Base-by-base conservation (phyloP, 75 land plant species). In the Cunninghamia lanceolata region DNA sequence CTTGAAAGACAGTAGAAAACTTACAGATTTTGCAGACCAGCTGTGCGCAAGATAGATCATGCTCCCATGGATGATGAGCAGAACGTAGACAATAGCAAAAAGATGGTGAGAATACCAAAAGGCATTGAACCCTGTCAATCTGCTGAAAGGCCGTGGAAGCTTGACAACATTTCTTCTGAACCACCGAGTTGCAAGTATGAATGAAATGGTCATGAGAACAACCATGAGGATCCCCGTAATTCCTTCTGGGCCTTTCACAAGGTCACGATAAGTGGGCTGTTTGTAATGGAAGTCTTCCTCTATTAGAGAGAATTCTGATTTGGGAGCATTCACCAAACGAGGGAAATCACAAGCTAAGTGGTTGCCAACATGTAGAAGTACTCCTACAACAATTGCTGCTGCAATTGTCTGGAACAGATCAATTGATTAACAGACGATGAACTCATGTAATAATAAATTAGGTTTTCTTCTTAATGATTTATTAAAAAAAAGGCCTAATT, bases 41-140 rank as follows among this genome's bases (percentile, higher is more conserved):
- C 85, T 32, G 74, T 93, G 91, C 73, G 71, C 79, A 32, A 98
- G 86, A 91, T 86, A 93, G 86, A 98, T 81, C 92, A 89, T 92
- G 80, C 68, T 68, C 54, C 96, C 94, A 88, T 98, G 99, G 75
- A 95, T 43, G 59, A 96, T 38, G 66, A 96, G 93, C 86, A 95
- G 88, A 40, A 89, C 10, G 84, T 98, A 98, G 85, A 98, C 99
- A n/a, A 98, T 28, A 35, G 84, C 89, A 47, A 94, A 87, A 25
- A 98, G 87, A 85, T 98, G 99, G 90, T 98, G 99, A 35, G 96
- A 93, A 87, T 98, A 98, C 99, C 99, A 96, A 52, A 98, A 98
- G 30, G 99, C 99, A 88, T 98, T 98, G 90, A 94, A 98, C 28
- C 99, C 99, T n/a, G 99, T 92, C 53, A 98, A 46, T 82, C 95